Base-by-base conservation (phyloP, 148 eudicot species). In the Pharnaceum exiguum region DNA sequence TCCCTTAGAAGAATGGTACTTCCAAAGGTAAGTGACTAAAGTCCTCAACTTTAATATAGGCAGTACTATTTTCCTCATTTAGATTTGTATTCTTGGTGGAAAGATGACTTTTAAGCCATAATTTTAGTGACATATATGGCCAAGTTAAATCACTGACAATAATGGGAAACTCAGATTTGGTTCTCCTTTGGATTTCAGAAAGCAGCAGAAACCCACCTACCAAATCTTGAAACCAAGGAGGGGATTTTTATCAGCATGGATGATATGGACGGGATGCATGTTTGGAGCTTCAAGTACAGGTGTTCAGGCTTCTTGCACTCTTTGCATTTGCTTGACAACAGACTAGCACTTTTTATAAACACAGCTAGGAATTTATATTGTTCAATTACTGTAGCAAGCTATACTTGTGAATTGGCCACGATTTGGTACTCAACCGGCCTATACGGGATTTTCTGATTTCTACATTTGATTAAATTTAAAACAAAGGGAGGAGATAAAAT, bases 221-320 rank as follows among this genome's bases (percentile, higher is more conserved):
- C 97, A 8, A 22, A 38, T n/a, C 77, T 90, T 7, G 73, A 60
- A 26, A 51, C 74, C 18, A 90, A 84, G 74, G 87, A 87, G 70
- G 95, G 97, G 21, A 62, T 82, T 31, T 33, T 67, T 60, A 69
- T 90, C 5, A 63, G 50, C 64, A 86, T 90, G 97, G 65, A 73
- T 32, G 97, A 90, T 43, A 76, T 90, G 79, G 93, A 84, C 50
- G 93, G 93, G 16, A 19, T 73, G 30, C 85, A 87, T 31, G 68
- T 78, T 21, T 90, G 97, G 97, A 74, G 67, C 65, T 82, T 90
- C 77, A 90, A 77, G 82, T 90, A 73, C 78, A 90, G 97, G 97
- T 89, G 28, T 35, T 10, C 19, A 30, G 10, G 23, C 10, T 17
- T 55, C 30, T 33, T 16, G 25, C 18, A 23, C 17, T 16, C 32